Conservation (phyloP, 2,329 filamentous ascomycete genomes). For the Knufia petricola region DNA sequence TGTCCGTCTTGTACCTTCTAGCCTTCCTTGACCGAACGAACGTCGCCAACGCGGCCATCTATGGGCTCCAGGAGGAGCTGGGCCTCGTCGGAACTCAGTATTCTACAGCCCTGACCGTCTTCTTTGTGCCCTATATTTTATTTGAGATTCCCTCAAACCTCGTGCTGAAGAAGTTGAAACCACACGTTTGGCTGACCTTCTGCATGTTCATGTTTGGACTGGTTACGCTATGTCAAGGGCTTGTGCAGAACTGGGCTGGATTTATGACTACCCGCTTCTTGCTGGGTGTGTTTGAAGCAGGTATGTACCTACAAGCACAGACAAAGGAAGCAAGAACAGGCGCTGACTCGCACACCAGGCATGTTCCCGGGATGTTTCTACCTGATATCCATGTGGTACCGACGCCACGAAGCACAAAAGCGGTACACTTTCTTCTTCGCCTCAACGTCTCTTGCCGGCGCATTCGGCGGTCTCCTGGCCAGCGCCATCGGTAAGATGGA, state of each 20-base stretch:
- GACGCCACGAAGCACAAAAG: slow-evolving; percentile 75
- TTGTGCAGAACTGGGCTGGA: slow-evolving; percentile 67
- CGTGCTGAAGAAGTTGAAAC: slow-evolving; percentile 57
- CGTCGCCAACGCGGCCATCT: slow-evolving; percentile 66
- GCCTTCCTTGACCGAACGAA: slow-evolving; percentile 49
- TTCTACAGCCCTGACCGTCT: slow-evolving; percentile 68
- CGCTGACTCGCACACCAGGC: not conserved
- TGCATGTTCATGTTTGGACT: slow-evolving; percentile 84
- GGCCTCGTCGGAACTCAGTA: slow-evolving; percentile 50
- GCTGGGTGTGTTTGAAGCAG: slow-evolving; percentile 65
- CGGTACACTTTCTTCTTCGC: slow-evolving; percentile 92
- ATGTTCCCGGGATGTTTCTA: slow-evolving; percentile 21
- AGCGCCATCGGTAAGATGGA: slow-evolving; percentile 51
- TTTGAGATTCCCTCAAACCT: slow-evolving; percentile 64
- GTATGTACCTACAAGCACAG: slow-evolving; percentile 40
- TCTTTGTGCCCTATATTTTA: slow-evolving; percentile 62
- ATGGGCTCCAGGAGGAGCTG: slow-evolving; percentile 55
- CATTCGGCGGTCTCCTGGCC: slow-evolving; percentile 54
- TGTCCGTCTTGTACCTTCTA: slow-evolving; percentile 56
- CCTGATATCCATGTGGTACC: slow-evolving; percentile 61
- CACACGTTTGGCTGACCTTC: slow-evolving; percentile 61
- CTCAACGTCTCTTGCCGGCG: slow-evolving; percentile 52
- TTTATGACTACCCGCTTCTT: slow-evolving; percentile 77
- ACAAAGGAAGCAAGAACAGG: not conserved
- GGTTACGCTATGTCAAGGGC: slow-evolving; percentile 63